Evolutionary conservation across 208 protist genomes (phyloP).

Genomic region (Leishmania amazonensis): DNA sequence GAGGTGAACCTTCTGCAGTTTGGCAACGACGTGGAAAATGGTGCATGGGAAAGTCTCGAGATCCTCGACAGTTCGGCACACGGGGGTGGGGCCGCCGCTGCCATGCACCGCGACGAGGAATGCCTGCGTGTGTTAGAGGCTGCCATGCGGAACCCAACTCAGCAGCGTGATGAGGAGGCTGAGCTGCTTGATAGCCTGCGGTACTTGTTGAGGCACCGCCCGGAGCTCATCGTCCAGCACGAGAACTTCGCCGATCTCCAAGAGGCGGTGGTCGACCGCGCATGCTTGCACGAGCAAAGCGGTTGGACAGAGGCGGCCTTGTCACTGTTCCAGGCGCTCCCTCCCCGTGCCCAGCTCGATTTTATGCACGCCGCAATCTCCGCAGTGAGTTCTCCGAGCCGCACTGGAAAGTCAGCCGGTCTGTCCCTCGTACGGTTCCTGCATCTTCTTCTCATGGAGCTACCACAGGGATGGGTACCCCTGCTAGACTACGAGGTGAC

Average conservation of each 20-base stretch:
- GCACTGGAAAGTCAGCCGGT: neutral
- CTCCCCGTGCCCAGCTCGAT: conserved; percentile 23
- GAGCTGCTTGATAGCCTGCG: conserved; percentile 11
- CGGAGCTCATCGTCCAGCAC: conserved; percentile 26
- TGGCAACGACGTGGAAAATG: conserved; percentile 5
- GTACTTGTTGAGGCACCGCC: conserved; percentile 20
- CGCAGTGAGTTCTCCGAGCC: neutral
- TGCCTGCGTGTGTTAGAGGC: conserved; percentile 18
- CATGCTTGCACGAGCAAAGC: neutral
- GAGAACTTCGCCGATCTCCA: conserved; percentile 11
- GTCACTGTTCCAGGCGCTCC: conserved; percentile 20
- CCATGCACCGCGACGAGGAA: conserved; percentile 19
- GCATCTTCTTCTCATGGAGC: conserved; percentile 23
- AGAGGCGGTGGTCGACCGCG: conserved; percentile 8
- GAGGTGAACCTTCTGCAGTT: conserved; percentile 37
- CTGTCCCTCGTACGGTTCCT: conserved; percentile 18
- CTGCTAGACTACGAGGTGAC: conserved; percentile 42
- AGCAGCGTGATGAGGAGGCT: neutral
- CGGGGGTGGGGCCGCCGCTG: conserved; percentile 2
- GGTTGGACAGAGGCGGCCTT: conserved; percentile 18
- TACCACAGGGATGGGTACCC: conserved; percentile 42
- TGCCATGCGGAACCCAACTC: too few relatives aligned
- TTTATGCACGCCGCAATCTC: conserved; percentile 9
- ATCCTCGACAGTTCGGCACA: neutral
- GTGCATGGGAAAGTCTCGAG: conserved; percentile 27